Percentiles rank a stretch among this genome's conserved stretches.
phyloP scores from a whole-genome alignment of 1,284 basidiomycete genomes.

The Apiotrichum domesticum region DNA sequence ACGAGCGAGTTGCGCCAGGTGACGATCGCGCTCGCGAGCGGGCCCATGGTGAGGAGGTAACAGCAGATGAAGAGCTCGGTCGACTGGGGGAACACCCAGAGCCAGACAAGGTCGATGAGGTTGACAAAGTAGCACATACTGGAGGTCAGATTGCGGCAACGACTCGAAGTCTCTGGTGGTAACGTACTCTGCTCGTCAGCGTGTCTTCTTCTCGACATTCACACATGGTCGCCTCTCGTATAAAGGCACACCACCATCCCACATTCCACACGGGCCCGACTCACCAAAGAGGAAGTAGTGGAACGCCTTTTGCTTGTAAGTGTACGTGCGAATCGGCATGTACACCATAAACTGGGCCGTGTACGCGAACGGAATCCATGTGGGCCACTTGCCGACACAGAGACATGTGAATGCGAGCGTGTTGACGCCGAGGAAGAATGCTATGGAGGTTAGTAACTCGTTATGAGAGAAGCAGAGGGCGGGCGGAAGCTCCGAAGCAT shows the following conservation, averaged over 20 bases:
- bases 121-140: conserved; percentile 76
- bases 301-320: conserved; percentile 77
- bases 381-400: conserved; percentile 71
- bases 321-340: conserved; percentile 70
- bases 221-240: background rate
- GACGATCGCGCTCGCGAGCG: conserved; percentile 84
- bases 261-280: conserved; percentile 2
- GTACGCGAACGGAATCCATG: conserved; percentile 57
- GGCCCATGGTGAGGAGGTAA: conserved; percentile 77
- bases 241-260: too few relatives aligned
- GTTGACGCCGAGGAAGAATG: conserved; percentile 88
- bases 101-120: conserved; percentile 78
- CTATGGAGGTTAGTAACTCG: conserved; percentile 43
- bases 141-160: conserved; percentile 1
- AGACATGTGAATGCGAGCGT: conserved; percentile 74
- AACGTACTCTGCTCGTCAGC: background rate
- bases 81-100: conserved; percentile 73
- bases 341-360: conserved; percentile 69
- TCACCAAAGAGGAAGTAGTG: conserved; percentile 88
- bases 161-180: too few relatives aligned
- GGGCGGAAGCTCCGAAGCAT: too few relatives aligned
- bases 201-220: background rate
- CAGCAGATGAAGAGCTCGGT: conserved; percentile 73
- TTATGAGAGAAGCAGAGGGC: too few relatives aligned
- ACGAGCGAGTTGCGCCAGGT: conserved; percentile 95